A percentile compares a stretch with the other conserved stretches of the same genome.
Evolutionary conservation across 495 filamentous ascomycete species (phyloP).

Genomic region (Neurospora sp.): DNA sequence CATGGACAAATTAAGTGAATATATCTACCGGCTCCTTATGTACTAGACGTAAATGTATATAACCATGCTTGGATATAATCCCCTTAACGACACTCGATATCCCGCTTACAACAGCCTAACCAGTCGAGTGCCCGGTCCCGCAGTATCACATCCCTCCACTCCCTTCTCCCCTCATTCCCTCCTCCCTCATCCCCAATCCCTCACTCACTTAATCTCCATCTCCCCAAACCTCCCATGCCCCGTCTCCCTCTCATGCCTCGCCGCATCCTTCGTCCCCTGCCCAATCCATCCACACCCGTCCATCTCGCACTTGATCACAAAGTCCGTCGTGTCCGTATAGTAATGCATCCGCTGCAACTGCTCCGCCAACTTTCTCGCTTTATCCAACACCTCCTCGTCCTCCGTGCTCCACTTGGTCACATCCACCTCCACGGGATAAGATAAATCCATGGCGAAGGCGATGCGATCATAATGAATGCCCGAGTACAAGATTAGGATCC

Average conservation of each 20-base stretch:
- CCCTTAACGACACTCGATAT: background rate
- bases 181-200: background rate
- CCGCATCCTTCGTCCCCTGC: slow-evolving; percentile 49
- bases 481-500: slow-evolving; percentile 83
- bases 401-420: slow-evolving; percentile 63
- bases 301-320: slow-evolving; percentile 70
- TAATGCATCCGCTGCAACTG: slow-evolving; percentile 66
- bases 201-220: slow-evolving; percentile 18
- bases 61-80: background rate
- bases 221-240: slow-evolving; percentile 23
- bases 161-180: background rate
- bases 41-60: background rate
- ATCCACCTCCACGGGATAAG: slow-evolving; percentile 60
- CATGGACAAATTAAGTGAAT: background rate
- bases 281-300: slow-evolving; percentile 50
- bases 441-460: slow-evolving; percentile 56
- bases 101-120: background rate
- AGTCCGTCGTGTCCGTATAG: slow-evolving; percentile 79
- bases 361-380: slow-evolving; percentile 58
- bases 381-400: slow-evolving; percentile 56
- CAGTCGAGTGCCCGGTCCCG: background rate
- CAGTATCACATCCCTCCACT: background rate
- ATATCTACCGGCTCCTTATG: background rate
- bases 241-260: slow-evolving; percentile 24
- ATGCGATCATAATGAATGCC: slow-evolving; percentile 96